Conservation (phyloP, 345 rosid genomes). For the Erysimum cheiranthoides region DNA sequence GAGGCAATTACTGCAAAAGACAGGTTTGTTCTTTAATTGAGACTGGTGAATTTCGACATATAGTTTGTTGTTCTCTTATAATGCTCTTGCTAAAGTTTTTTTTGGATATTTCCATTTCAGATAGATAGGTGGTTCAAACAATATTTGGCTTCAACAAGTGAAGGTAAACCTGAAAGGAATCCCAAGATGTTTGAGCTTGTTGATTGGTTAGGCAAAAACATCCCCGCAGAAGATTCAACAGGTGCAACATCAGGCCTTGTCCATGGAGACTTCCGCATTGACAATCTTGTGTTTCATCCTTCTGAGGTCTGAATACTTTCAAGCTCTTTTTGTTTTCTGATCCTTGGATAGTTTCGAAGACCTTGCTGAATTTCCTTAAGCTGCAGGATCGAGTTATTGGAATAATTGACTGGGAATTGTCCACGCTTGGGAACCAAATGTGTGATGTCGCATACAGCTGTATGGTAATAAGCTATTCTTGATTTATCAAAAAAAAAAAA, state of each 20-base stretch:
- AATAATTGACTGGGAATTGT: constrained; percentile 94
- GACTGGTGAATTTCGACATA: not conserved
- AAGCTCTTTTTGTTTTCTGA: not conserved
- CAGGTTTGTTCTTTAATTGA: constrained; percentile 57
- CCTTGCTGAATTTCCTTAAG: not conserved
- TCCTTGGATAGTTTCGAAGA: constrained; percentile 1
- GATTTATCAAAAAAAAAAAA: too few species aligned
- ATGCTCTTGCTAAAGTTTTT: constrained; percentile 14
- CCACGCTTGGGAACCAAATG: constrained; percentile 98
- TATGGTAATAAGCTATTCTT: constrained; percentile 60
- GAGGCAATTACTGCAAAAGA: constrained; percentile 77
- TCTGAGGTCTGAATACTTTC: constrained; percentile 59
- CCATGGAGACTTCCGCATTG: constrained; percentile 96
- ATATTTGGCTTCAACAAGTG: constrained; percentile 81
- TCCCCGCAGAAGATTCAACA: constrained; percentile 80
- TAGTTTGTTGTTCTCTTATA: not conserved
- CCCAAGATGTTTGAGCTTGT: constrained; percentile 80
- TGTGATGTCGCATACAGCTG: constrained; percentile 87
- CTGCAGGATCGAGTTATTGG: constrained; percentile 94
- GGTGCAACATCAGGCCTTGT: constrained; percentile 78
- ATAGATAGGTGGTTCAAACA: constrained; percentile 96
- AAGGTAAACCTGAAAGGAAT: constrained; percentile 74
- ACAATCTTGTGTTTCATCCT: constrained; percentile 92
- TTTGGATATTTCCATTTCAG: constrained; percentile 48
- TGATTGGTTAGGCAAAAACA: constrained; percentile 68